These are phyloP conservation scores for Aureobasidium sp. DNA, from an alignment of 2,329 filamentous ascomycete species.

Conservation along the genomic window DNA sequence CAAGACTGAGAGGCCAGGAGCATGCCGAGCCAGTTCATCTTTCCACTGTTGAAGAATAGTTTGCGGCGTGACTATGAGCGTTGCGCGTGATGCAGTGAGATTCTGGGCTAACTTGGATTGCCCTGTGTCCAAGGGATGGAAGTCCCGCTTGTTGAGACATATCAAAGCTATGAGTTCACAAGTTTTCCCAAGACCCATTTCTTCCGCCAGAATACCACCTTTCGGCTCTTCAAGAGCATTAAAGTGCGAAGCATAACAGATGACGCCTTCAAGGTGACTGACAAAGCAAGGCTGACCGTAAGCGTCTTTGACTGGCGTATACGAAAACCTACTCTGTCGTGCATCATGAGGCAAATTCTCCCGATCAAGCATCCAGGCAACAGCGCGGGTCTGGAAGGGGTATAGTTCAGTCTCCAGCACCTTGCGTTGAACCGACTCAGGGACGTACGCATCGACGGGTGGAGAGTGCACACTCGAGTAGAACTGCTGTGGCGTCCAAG, in stretches of 20 bases:
- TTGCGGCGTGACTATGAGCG: conserved; percentile 56
- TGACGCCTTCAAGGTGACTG: conserved; percentile 57
- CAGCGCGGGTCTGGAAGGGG: conserved; percentile 64
- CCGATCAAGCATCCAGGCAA: conserved; percentile 62
- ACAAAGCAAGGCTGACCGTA: conserved; percentile 45
- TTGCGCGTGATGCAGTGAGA: conserved; percentile 43
- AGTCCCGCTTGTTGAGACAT: conserved; percentile 50
- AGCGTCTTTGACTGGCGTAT: conserved; percentile 39
- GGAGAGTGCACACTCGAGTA: conserved; percentile 64
- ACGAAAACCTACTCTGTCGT: conserved; percentile 32
- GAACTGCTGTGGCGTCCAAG: conserved; percentile 52
- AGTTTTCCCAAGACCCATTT: conserved; percentile 80
- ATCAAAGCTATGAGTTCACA: conserved; percentile 67
- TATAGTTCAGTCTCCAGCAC: conserved; percentile 44
- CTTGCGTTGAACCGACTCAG: conserved; percentile 17
- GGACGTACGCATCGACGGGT: conserved; percentile 30
- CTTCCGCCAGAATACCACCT: conserved; percentile 67
- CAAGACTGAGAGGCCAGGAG: conserved; percentile 49
- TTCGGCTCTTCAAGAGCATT: conserved; percentile 38
- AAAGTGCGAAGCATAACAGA: conserved; percentile 33
- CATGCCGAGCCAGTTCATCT: conserved; percentile 51
- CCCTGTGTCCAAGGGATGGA: conserved; percentile 1
- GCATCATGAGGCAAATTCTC: conserved; percentile 38
- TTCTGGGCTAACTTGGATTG: neutral
- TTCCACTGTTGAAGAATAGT: conserved; percentile 59